phyloP scores from a whole-genome alignment of 768 basidiomycete species.

The Leccinum uliginosum region DNA sequence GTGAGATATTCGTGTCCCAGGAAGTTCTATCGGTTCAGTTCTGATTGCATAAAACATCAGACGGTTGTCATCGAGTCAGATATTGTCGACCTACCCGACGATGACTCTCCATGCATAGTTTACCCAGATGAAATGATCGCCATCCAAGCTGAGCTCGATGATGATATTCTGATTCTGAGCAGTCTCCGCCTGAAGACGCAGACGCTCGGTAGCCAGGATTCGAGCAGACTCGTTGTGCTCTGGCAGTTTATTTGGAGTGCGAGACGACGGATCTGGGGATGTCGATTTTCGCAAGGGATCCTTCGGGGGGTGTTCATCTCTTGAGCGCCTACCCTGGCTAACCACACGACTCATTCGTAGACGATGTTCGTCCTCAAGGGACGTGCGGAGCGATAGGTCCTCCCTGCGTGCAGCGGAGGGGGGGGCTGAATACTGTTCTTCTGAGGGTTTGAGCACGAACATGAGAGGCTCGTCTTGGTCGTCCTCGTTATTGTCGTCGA shows the following conservation, averaged over 20 bases:
- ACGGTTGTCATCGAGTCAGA: background rate
- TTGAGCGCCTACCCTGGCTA: conserved; percentile 49
- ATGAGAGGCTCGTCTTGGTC: conserved; percentile 88
- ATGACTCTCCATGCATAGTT: conserved; percentile 95
- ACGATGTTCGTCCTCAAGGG: conserved; percentile 32
- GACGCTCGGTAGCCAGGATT: conserved; percentile 81
- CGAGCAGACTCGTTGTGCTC: conserved; percentile 73
- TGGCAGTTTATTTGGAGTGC: conserved; percentile 42
- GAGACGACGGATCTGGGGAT: conserved; percentile 34
- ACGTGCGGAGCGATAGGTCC: conserved; percentile 35
- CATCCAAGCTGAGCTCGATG: conserved; percentile 89
- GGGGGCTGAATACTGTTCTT: conserved; percentile 45
- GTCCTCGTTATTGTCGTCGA: conserved; percentile 86
- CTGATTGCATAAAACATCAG: conserved; percentile 39
- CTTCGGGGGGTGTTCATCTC: conserved; percentile 55
- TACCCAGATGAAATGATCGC: conserved; percentile 92
- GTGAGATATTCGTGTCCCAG: conserved; percentile 77
- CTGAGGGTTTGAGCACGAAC: conserved; percentile 89
- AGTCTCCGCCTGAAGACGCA: conserved; percentile 87
- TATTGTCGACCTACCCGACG: conserved; percentile 60
- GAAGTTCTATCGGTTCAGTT: conserved; percentile 73
- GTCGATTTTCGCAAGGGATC: conserved; percentile 38
- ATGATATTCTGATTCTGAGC: conserved; percentile 96
- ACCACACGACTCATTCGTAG: conserved; percentile 47
- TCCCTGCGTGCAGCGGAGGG: conserved; percentile 37